Conservation (phyloP, 192 early-diverging fungal genomes). For the Podila clonocystis region DNA sequence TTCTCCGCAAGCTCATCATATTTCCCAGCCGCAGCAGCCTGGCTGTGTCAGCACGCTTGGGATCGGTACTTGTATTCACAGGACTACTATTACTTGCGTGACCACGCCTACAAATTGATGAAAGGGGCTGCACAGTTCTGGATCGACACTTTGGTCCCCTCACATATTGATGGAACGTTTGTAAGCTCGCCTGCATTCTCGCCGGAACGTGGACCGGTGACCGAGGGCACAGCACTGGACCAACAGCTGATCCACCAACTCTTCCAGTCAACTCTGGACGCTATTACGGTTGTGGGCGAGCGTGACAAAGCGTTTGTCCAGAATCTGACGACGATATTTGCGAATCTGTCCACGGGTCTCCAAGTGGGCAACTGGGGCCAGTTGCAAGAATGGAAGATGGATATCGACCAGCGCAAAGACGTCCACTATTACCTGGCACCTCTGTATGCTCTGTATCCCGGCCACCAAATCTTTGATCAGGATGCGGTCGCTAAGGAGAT, state of each 20-base stretch:
- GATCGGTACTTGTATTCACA: slow-evolving; percentile 39
- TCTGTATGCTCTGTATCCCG: slow-evolving; percentile 44
- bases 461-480: slow-evolving; percentile 19
- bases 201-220: slow-evolving; percentile 35
- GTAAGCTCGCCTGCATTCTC: slow-evolving; percentile 37
- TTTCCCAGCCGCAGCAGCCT: slow-evolving; percentile 44
- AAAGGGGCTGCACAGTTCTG: slow-evolving; percentile 46
- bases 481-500: background rate
- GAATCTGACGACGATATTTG: slow-evolving; percentile 19
- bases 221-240: slow-evolving; percentile 36
- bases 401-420: slow-evolving; percentile 45
- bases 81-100: slow-evolving; percentile 28
- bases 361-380: slow-evolving; percentile 38
- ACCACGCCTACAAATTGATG: slow-evolving; percentile 49
- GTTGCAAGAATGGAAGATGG: slow-evolving; percentile 48
- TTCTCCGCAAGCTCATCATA: slow-evolving; percentile 22
- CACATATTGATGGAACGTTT: background rate
- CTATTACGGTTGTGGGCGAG: slow-evolving; percentile 25
- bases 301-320: slow-evolving; percentile 32
- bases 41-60: slow-evolving; percentile 49
- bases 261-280: slow-evolving; percentile 38
- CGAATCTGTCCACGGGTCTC: slow-evolving; percentile 21
- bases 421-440: slow-evolving; percentile 28
- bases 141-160: slow-evolving; percentile 24
- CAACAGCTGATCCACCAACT: slow-evolving; percentile 44